Evolutionary conservation across 1,284 basidiomycete species (phyloP).

Genomic region (Cryptococcus amylolentus): DNA sequence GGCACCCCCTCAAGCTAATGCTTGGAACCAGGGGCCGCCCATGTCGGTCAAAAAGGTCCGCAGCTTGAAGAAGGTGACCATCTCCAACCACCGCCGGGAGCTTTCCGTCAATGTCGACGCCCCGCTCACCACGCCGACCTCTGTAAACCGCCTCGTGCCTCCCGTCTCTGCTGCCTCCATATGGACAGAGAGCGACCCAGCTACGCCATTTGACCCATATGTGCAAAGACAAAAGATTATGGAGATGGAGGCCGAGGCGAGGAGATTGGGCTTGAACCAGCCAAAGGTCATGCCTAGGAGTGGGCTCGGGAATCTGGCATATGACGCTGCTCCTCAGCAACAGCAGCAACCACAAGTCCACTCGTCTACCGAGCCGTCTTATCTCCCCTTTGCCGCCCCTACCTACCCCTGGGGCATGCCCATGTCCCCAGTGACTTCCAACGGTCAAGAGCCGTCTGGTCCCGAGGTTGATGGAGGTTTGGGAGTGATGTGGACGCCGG

Average conservation of each 20-base stretch:
- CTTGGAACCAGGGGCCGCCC: conserved; percentile 33
- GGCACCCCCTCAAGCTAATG: conserved; percentile 5
- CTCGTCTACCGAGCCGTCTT: background rate
- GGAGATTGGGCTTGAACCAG: background rate
- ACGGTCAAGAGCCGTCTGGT: conserved; percentile 6
- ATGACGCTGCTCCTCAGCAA: background rate
- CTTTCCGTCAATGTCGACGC: background rate
- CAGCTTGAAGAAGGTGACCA: conserved; percentile 17
- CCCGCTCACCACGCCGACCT: conserved; percentile 2
- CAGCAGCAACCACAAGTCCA: background rate
- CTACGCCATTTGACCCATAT: conserved; percentile 34
- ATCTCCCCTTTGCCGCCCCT: conserved; percentile 2
- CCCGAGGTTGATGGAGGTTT: conserved; percentile 22
- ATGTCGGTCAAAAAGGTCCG: conserved; percentile 6
- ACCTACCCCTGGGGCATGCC: conserved; percentile 43
- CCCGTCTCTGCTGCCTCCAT: conserved; percentile 28
- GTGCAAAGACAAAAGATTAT: conserved; percentile 9
- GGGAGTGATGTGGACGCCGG: conserved; percentile 40
- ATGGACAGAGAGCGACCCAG: conserved; percentile 43
- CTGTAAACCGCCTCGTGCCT: conserved; percentile 9
- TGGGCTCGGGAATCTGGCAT: conserved; percentile 4
- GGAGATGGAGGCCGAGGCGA: conserved; percentile 8
- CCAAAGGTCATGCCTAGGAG: background rate
- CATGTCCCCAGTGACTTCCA: conserved; percentile 25
- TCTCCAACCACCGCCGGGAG: conserved; percentile 4